Evolutionary conservation across 2,329 filamentous ascomycete genomes (phyloP), one percentile per base, ranked within the genome.

Genomic region (Monascus ruber): DNA sequence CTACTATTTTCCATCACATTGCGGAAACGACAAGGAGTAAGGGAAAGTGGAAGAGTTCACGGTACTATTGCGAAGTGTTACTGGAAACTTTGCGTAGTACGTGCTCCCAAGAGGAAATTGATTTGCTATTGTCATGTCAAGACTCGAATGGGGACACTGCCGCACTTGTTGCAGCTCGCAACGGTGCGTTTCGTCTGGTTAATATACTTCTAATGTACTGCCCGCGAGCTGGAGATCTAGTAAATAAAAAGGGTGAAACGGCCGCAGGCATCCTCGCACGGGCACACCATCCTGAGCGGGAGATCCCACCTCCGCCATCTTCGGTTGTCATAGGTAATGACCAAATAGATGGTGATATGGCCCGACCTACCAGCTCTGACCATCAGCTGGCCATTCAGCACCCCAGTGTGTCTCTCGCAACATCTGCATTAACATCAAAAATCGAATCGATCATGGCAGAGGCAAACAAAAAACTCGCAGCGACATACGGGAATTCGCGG

Each of bases 1-100:
- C 82, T 44, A 95, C 87, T 0, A 85, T 94, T 37, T 89, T 98
- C 53, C 91, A 96, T 56, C 89, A 96, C 59, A 88, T 94, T 33
- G 85, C 88, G 11, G 82, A 84, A 38, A 89, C 89, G 52, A 94
- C 89, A 41, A 80, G 81, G 50, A 85, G 83, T 38, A 82, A 86
- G 37, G 84, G 83, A 44, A 94, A 89, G 61, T 87, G 88, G 56
- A 81, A 84, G 24, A 93, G 85, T 54, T 87, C 88, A 27, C 77
- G 86, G 28, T 96, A 96, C 60, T 98, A 98, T 62, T 76, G 94
- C 27, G 89, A 96, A 60, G 83, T 83, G 47, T 81, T 96, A 45
- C 72, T 96, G 40, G 89, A 93, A 61, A 87, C 83, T 59, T 76
- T 98, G 43, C 77, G 81, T 45, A 85, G 93, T 53, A 77, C 79